Evolutionary conservation across 179 eudicot genomes (phyloP), one percentile per base, ranked within the genome.

Genomic region (Monotropa hypopitys): DNA sequence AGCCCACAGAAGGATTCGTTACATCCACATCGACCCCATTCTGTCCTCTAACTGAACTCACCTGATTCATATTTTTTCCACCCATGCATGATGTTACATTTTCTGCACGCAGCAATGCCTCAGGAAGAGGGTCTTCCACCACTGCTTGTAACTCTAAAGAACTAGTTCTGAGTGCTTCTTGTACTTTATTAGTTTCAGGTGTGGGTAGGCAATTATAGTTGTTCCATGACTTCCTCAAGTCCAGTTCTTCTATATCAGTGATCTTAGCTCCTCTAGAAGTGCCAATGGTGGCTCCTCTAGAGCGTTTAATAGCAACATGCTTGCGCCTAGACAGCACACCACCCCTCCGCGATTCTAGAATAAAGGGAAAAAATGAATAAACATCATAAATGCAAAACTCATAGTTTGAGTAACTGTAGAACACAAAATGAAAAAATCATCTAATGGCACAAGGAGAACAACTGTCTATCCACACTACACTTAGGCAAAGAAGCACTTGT

Each of bases 121-220:
- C 87, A 69, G 88, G 92, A 80, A 84, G 88, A 78, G 89, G 90
- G 81, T 87, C 88, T 72, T 51, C 80, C 79, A 86, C 90, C 77
- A 61, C 81, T 38, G 87, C 88, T 49, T 74, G 81, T 54, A 83
- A 87, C 75, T 89, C 85, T 75, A 51, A 51, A 67, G 81, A 45
- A 88, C 92, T 88, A 20, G 82, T 76, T 51, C 50, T 74, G 51
- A 84, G 85, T 30, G 80, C 83, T 49, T 85, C 83, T 72, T 81
- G 84, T 49, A 81, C 81, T 75, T 80, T 79, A 30, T 65, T 66
- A 38, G 80, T 69, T 73, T 83, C 83, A 73, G 84, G 77, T 65
- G 82, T 67, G 26, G 83, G 51, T 32, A 73, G 40, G 40, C 61
- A 68, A 70, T 77, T 76, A 12, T 78, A 77, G 1, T 70, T 21